Evolutionary conservation across 2,329 filamentous ascomycete genomes (phyloP).

Genomic region (Aspergillus tamarii): DNA sequence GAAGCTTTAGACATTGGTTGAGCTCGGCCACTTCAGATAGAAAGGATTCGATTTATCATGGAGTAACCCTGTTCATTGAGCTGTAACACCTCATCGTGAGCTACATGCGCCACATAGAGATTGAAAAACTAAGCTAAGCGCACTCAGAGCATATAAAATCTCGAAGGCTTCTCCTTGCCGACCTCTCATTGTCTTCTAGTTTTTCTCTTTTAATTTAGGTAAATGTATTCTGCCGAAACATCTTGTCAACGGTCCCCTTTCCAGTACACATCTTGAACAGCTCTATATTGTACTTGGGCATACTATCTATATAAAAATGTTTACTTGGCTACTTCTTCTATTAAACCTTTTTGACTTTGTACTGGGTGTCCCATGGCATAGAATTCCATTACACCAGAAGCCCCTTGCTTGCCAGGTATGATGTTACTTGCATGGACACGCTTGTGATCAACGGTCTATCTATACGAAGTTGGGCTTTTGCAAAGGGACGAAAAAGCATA

Average conservation of each 20-base stretch:
- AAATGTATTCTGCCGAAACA: not conserved
- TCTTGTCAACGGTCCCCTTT: not conserved
- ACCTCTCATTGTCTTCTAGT: not conserved
- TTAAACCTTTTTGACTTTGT: not conserved
- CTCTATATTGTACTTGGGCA: not conserved
- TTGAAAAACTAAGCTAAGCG: not conserved
- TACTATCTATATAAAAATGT: not conserved
- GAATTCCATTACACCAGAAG: not conserved
- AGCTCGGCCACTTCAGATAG: not conserved
- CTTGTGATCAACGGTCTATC: not conserved
- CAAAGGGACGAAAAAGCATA: not conserved
- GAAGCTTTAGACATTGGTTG: not conserved
- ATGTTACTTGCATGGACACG: not conserved
- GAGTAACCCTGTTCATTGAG: not conserved
- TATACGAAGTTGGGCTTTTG: not conserved
- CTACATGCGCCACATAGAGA: not conserved
- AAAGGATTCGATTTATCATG: not conserved
- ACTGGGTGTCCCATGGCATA: not conserved
- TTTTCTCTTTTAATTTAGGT: no score
- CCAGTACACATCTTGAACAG: not conserved
- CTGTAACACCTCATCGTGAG: not conserved
- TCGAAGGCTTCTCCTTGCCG: fast-evolving
- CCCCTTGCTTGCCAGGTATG: not conserved
- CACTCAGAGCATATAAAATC: not conserved
- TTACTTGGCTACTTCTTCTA: not conserved